Evolutionary conservation across 208 protist species (phyloP), one percentile per base, ranked within the genome.

Genomic region (Leishmania guyanensis): DNA sequence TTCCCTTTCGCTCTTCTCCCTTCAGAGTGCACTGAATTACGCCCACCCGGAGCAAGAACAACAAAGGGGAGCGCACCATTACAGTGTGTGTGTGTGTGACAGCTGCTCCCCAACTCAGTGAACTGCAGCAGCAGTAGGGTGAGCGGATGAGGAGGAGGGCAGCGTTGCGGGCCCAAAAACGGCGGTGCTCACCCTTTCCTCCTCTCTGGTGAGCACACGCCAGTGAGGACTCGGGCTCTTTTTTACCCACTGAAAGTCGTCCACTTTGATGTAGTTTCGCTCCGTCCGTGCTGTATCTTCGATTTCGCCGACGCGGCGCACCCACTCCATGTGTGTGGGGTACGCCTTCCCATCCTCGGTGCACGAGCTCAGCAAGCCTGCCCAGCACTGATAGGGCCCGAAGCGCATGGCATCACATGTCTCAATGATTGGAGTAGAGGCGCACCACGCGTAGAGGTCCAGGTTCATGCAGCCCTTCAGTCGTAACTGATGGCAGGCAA

Each of bases 171-270:
- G 75, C n/a, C 80, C 78, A 66, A 90, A 90, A 17, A 51, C 50
- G 10, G 62, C 70, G 48, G 10, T 65, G 64, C 39, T 73, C 68
- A 73, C 72, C 33, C 74, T 60, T 82, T 88, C 79, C 75, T 93
- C 84, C 50, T 81, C 78, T 29, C 36, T 79, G n/a, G 71, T 72
- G 39, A 97, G 58, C 1, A 94, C 86, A 43, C 89, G 84, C 93
- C 94, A 98, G 77, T 98, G 89, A 39, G 94, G 94, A 72, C 93
- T 96, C 36, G 79, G 78, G 33, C 85, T 90, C 85, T 95, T 95
- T 62, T 86, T 90, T 53, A 98, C 84, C 93, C 94, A 96, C 80
- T 96, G 93, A 80, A 98, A 98, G 81, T 98, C 94, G 75, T 96
- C 90, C 39, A 98, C 90, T 36, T 71, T 86, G n/a, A 64, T 82